phyloP scores from a whole-genome alignment of 2,329 filamentous ascomycete genomes.

The Ascocoryne sarcoides region DNA sequence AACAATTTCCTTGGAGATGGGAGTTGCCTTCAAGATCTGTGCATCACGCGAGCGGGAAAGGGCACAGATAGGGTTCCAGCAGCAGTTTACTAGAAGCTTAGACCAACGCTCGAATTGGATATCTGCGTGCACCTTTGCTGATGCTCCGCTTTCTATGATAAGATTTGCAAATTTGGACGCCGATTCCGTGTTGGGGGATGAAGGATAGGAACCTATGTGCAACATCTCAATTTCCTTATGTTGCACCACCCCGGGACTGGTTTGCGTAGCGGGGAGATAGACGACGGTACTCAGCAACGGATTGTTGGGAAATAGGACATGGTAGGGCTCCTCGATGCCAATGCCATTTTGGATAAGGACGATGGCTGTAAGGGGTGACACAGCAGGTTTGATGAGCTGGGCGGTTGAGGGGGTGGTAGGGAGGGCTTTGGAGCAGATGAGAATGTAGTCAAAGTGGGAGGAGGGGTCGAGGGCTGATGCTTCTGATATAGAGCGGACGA shows the following conservation, averaged over 20 bases:
- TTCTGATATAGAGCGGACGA: conserved; percentile 50
- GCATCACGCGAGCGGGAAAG: conserved; percentile 52
- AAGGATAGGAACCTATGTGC: conserved; percentile 54
- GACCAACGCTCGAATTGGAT: conserved; percentile 67
- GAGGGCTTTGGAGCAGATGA: conserved; percentile 27
- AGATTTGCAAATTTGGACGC: conserved; percentile 40
- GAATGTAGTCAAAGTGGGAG: conserved; percentile 34
- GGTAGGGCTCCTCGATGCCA: conserved; percentile 44
- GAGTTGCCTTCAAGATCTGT: conserved; percentile 52
- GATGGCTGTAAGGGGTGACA: conserved; percentile 20
- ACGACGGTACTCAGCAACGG: conserved; percentile 61
- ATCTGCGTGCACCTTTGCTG: conserved; percentile 56
- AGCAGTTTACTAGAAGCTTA: conserved; percentile 68
- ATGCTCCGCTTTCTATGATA: too few species aligned
- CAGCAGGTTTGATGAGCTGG: conserved; percentile 19
- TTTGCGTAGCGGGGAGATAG: conserved; percentile 60
- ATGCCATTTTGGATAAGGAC: conserved; percentile 27
- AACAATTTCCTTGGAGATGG: too few species aligned
- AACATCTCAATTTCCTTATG: conserved; percentile 70
- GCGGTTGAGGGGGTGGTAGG: conserved; percentile 25
- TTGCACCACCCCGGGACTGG: conserved; percentile 49
- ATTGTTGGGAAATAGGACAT: conserved; percentile 48
- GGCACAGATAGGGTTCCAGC: conserved; percentile 65
- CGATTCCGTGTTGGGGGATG: conserved; percentile 1
- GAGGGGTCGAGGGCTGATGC: conserved; percentile 26